A percentile compares a stretch with the other conserved stretches of the same genome.
These are phyloP conservation scores for Petunia axillaris DNA, from an alignment of 257 asterid genomes.

Conservation along the genomic window DNA sequence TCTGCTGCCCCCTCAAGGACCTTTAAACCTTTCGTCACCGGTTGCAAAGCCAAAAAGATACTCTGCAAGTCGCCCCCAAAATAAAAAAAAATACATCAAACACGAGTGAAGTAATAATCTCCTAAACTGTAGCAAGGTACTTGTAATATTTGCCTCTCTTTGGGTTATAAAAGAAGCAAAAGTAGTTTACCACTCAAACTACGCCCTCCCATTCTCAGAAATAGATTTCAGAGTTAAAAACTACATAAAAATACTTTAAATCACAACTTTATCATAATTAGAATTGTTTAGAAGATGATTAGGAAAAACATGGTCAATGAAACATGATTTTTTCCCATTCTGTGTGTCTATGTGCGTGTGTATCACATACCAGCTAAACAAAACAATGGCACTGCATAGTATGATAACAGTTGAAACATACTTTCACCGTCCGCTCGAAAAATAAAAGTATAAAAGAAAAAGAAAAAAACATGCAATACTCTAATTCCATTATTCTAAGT, in stretches of 20 bases:
- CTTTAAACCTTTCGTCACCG: not conserved
- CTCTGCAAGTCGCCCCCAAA: constrained; percentile 3
- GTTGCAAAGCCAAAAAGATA: not conserved
- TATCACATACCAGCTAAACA: not conserved
- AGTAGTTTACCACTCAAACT: not conserved
- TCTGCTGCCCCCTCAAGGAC: not conserved
- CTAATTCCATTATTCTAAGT: not conserved
- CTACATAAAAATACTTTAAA: not conserved
- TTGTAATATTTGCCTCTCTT: not conserved
- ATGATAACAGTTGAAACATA: not conserved
- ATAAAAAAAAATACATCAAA: not conserved
- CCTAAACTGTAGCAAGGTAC: not conserved
- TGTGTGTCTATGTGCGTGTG: not conserved
- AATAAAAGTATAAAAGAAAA: too few species aligned
- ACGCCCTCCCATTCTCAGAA: not conserved
- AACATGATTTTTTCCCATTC: not conserved
- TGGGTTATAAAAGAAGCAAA: not conserved
- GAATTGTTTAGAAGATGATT: not conserved
- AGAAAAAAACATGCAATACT: not conserved
- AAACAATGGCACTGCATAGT: not conserved
- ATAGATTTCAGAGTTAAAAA: not conserved
- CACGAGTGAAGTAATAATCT: not conserved
- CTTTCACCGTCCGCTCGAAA: not conserved
- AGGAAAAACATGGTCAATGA: not conserved
- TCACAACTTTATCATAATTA: not conserved